These are phyloP conservation scores for Aspergillus quadrilineatus DNA, from an alignment of 2,329 filamentous ascomycete genomes.

Conservation along the genomic window DNA sequence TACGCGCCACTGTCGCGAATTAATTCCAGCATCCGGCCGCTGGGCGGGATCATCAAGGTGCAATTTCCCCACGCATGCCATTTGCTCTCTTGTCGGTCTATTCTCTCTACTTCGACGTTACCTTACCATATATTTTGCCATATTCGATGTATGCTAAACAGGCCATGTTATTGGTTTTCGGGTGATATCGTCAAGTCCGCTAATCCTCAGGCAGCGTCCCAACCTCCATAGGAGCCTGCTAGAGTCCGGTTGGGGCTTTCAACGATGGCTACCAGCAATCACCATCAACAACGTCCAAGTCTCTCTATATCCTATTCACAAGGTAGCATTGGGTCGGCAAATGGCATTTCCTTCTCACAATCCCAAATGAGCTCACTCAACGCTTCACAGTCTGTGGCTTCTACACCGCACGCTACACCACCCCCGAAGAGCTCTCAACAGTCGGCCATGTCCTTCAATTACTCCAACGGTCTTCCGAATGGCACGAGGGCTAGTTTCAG, in stretches of 20 bases:
- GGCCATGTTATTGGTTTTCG: constrained; percentile 14
- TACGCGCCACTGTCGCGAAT: constrained; percentile 34
- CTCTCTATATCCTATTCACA: constrained; percentile 42
- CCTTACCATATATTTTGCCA: constrained; percentile 11
- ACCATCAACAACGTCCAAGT: constrained; percentile 28
- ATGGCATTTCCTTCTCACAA: constrained; percentile 42
- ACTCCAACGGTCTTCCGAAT: constrained; percentile 39
- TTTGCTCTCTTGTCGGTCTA: constrained; percentile 9
- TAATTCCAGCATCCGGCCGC: constrained; percentile 12
- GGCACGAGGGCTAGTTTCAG: constrained; percentile 35
- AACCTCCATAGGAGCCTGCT: constrained; percentile 9
- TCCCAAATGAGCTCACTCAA: constrained; percentile 44
- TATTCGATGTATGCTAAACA: constrained; percentile 14
- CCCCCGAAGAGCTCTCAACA: constrained; percentile 45
- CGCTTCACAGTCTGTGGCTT: constrained; percentile 45
- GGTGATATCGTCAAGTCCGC: background rate
- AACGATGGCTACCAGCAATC: constrained; percentile 34
- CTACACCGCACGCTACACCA: constrained; percentile 47
- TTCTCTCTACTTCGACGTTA: constrained; percentile 1
- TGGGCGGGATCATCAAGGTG: constrained; percentile 26
- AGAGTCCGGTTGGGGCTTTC: constrained; percentile 9
- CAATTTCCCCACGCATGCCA: constrained; percentile 17
- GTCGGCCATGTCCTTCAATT: constrained; percentile 41
- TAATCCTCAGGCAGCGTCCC: constrained; percentile 10
- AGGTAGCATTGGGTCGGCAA: constrained; percentile 38